phyloP scores from a whole-genome alignment of 768 basidiomycete genomes.

The Lactifluus piperatus region DNA sequence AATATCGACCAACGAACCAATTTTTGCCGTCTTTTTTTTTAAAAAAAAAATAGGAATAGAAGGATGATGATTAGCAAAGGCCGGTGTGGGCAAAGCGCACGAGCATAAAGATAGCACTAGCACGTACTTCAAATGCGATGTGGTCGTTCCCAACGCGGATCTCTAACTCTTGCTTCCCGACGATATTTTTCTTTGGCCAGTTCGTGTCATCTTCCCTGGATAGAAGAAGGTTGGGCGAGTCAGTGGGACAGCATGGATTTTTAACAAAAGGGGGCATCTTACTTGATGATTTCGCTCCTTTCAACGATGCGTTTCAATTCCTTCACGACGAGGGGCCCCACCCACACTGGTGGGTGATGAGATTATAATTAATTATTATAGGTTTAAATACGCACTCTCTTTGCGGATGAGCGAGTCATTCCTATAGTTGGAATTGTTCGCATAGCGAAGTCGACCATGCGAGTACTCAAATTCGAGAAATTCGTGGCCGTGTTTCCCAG shows the following conservation, averaged over 20 bases:
- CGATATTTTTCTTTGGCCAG: conserved; percentile 99
- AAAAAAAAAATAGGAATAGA: background rate
- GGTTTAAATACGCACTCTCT: conserved; percentile 66
- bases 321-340: conserved; percentile 85
- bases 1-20: conserved; percentile 93
- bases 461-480: conserved; percentile 99
- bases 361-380: no score
- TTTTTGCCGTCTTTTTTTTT: conserved; percentile 80
- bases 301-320: conserved; percentile 94
- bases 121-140: conserved; percentile 87
- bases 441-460: conserved; percentile 92
- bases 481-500: conserved; percentile 95
- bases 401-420: conserved; percentile 97
- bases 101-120: no score
- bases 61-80: background rate
- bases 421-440: conserved; percentile 98
- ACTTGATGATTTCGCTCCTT: conserved; percentile 93
- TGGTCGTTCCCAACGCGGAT: conserved; percentile 91
- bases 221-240: conserved; percentile 1
- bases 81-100: background rate
- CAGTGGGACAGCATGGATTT: background rate
- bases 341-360: conserved; percentile 65
- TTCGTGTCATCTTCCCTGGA: conserved; percentile 92
- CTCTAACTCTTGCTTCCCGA: conserved; percentile 97
- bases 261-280: conserved; percentile 20